Percentiles rank a stretch among this genome's conserved stretches.
These are phyloP conservation scores for Silybum marianum DNA, from an alignment of 129 eudicot species.

Conservation along the genomic window DNA sequence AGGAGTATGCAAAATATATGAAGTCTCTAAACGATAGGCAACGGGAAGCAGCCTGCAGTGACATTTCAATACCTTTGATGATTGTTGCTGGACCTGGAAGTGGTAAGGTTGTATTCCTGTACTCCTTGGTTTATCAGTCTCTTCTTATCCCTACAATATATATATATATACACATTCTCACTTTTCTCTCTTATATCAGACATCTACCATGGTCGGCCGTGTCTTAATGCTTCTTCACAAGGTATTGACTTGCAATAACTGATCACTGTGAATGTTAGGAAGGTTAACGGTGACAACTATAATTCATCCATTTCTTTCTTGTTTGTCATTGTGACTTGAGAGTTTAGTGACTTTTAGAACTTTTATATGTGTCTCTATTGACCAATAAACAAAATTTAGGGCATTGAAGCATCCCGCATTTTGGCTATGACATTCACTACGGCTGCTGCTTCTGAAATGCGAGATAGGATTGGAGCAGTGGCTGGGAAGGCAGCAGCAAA, in stretches of 20 bases:
- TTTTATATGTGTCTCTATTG: slow-evolving; percentile 12
- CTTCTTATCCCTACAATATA: slow-evolving; percentile 8
- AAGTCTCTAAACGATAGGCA: slow-evolving; percentile 77
- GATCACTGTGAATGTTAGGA: slow-evolving; percentile 15
- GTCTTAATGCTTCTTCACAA: slow-evolving; percentile 81
- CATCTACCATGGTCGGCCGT: slow-evolving; percentile 99
- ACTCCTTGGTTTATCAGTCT: neutral
- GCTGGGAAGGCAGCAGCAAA: slow-evolving; percentile 87
- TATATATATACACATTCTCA: slow-evolving; percentile 10
- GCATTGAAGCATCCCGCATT: slow-evolving; percentile 77
- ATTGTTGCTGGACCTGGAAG: slow-evolving; percentile 99
- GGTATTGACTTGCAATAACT: slow-evolving; percentile 44
- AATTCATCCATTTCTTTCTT: neutral
- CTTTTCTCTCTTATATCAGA: slow-evolving; percentile 46
- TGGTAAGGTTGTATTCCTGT: slow-evolving; percentile 71
- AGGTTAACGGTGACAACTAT: neutral
- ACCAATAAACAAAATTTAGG: slow-evolving; percentile 42
- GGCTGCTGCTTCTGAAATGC: slow-evolving; percentile 98
- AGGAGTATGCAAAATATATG: slow-evolving; percentile 71
- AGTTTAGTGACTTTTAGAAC: neutral
- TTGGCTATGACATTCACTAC: slow-evolving; percentile 98
- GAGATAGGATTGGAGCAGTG: slow-evolving; percentile 85
- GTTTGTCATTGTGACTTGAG: slow-evolving; percentile 9
- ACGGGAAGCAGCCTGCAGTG: slow-evolving; percentile 93
- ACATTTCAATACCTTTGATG: slow-evolving; percentile 73